Percentiles rank a stretch among this genome's conserved stretches.
These are phyloP conservation scores for Heritiera fomes DNA, from an alignment of 345 rosid genomes.

Conservation along the genomic window DNA sequence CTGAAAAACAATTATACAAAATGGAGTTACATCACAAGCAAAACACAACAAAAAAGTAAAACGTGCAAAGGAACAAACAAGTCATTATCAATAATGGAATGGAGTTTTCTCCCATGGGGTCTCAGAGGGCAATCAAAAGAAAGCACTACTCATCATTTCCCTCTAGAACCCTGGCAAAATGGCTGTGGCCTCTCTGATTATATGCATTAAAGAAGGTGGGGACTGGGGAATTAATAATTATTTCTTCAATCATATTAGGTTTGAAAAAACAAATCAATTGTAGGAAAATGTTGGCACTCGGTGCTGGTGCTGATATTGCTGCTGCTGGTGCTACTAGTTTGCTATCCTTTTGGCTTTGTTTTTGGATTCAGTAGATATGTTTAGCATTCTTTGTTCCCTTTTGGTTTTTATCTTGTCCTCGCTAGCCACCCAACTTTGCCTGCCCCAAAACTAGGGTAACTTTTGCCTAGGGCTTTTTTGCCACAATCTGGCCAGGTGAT, in stretches of 20 bases:
- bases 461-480: background rate
- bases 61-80: slow-evolving; percentile 8
- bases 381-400: background rate
- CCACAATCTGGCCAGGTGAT: background rate
- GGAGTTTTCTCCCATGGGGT: slow-evolving; percentile 14
- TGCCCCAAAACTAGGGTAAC: slow-evolving; percentile 2
- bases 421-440: slow-evolving; percentile 16
- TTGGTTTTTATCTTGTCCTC: background rate
- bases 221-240: slow-evolving; percentile 27
- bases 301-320: background rate
- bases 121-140: slow-evolving; percentile 31
- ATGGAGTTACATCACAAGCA: slow-evolving; percentile 28
- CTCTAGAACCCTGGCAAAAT: slow-evolving; percentile 11
- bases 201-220: slow-evolving; percentile 17
- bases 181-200: slow-evolving; percentile 11
- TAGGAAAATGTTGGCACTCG: slow-evolving; percentile 4
- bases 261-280: slow-evolving; percentile 32
- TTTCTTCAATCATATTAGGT: slow-evolving; percentile 54
- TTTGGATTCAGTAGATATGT: slow-evolving; percentile 6
- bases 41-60: background rate
- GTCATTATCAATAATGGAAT: slow-evolving; percentile 36
- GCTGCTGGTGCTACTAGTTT: background rate
- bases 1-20: background rate
- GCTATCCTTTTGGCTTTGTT: background rate
- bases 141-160: slow-evolving; percentile 11